Base-by-base conservation (phyloP, 176 grass and related monocot genomes). In the Dendrocalamus sinicus region DNA sequence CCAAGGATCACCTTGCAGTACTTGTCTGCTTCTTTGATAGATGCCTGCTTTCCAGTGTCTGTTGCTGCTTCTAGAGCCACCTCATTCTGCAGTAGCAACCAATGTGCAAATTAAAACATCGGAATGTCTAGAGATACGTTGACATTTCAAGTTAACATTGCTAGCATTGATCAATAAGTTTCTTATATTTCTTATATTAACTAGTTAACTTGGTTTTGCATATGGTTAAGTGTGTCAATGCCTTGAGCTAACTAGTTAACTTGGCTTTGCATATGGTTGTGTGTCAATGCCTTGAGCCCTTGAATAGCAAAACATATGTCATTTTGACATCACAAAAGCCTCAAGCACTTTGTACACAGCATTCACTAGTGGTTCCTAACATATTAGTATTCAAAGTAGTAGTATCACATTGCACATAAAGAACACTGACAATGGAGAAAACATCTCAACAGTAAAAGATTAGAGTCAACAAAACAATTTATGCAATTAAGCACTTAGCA, bases 21-120 rank as follows among this genome's bases (percentile, higher is more conserved):
- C 87, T 96, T 99, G 87, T 99, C 94, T 14, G 87, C 91, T 39
- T 92, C 92, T 79, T 99, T 99, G 57, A 99, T 86, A 32, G 79
- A 77, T 2, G 83, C 91, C 70, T 84, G 61, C 41, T 95, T 80
- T 78, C 47, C 79, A 65, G 88, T 23, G 52, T 94, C 92, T 17
- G 40, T 68, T 48, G 87, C 84, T 17, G 71, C 85, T 9, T 79
- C 78, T 28, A 96, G 75, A 11, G 79, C 92, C 6, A 73, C 87
- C 53, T 96, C 97, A 87, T 93, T 96, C 97, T 99, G 90, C 24
- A 91, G 44, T 63, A 46, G 15, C 44, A 79, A 78, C 40, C 43
- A 70, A 53, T 48, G 37, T 10, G 67, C 6, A 87, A 16, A 44
- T 85, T 57, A 79, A 2, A 50, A 47, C 6, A 78, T 72, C 75